Conservation (phyloP, 1,284 basidiomycete species). For the Moesziomyces sp. region DNA sequence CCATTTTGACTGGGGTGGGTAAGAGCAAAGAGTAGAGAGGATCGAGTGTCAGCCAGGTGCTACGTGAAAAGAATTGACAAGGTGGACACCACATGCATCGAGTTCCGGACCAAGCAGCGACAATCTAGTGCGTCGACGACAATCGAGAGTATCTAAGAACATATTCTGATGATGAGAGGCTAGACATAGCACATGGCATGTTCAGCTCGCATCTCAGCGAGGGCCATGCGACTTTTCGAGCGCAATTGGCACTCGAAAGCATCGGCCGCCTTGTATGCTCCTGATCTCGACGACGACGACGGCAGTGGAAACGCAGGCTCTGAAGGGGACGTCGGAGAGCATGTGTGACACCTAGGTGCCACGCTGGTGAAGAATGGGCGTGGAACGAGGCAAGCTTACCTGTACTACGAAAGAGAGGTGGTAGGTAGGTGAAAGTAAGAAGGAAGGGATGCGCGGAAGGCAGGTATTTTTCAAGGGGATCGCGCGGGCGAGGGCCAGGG, state of each 20-base stretch:
- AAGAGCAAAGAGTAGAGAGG: constrained; percentile 3
- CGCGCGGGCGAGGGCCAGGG: constrained; percentile 15
- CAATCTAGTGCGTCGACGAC: too few relatives aligned
- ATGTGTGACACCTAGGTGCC: neutral
- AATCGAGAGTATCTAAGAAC: too few relatives aligned
- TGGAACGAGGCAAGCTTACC: constrained; percentile 30
- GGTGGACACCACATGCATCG: too few relatives aligned
- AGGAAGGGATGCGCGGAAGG: constrained; percentile 28
- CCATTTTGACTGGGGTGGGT: constrained; percentile 50
- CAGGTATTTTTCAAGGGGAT: constrained; percentile 39
- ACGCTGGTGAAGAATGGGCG: neutral
- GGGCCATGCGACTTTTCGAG: too few relatives aligned
- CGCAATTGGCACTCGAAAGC: neutral
- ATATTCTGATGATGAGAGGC: too few relatives aligned
- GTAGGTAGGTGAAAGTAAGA: constrained; percentile 42
- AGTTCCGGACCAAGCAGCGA: too few relatives aligned
- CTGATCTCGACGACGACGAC: constrained; percentile 4
- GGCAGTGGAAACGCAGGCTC: neutral
- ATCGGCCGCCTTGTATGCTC: neutral
- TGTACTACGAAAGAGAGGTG: constrained; percentile 44
- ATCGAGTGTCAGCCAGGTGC: neutral
- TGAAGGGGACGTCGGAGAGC: neutral
- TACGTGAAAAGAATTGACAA: too few relatives aligned
- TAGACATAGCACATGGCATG: too few relatives aligned
- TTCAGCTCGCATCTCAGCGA: too few relatives aligned